These are phyloP conservation scores for Yarrowia keelungensis DNA, from an alignment of 805 yeast species.

Conservation along the genomic window DNA sequence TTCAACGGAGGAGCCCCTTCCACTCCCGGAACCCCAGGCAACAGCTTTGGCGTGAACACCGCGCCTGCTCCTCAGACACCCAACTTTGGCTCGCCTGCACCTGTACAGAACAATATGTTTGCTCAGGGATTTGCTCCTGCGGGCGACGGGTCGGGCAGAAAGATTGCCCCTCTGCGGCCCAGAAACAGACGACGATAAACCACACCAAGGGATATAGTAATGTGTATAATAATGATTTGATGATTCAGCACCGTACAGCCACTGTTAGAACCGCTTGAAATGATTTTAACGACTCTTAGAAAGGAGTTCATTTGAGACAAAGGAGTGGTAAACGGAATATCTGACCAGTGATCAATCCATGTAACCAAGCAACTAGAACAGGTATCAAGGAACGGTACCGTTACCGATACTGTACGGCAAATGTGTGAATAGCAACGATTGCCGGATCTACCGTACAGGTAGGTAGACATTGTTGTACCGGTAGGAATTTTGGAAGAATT, in stretches of 20 bases:
- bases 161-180: slow-evolving; percentile 13
- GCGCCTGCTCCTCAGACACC: slow-evolving; percentile 34
- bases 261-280: no score
- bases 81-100: slow-evolving; percentile 23
- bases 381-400: no score
- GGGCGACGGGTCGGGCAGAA: slow-evolving; percentile 11
- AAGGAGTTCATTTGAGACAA: no score
- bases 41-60: slow-evolving; percentile 19
- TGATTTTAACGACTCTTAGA: no score
- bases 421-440: no score
- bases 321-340: no score
- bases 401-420: no score
- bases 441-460: no score
- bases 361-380: no score
- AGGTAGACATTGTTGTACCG: no score
- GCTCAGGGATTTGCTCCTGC: slow-evolving; percentile 26
- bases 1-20: slow-evolving; percentile 13
- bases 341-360: no score
- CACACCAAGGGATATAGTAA: not conserved
- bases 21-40: slow-evolving; percentile 7
- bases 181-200: slow-evolving; percentile 17
- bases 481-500: no score
- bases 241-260: not conserved
- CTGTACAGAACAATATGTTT: slow-evolving; percentile 25
- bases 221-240: slow-evolving; percentile 27